phyloP scores from a whole-genome alignment of 2,329 filamentous ascomycete genomes.

The Fusarium stilboides region DNA sequence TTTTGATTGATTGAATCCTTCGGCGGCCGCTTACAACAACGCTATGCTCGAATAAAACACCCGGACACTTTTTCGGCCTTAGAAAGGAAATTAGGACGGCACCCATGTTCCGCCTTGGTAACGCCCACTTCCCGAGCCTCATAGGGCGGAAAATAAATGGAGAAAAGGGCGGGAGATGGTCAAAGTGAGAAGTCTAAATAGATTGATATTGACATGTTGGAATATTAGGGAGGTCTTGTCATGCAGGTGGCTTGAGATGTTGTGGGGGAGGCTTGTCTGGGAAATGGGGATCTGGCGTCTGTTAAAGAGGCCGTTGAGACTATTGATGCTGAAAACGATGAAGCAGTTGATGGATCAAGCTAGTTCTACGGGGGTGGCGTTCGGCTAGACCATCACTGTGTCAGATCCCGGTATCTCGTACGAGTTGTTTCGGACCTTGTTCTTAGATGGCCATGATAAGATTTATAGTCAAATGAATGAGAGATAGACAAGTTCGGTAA shows the following conservation, averaged over 20 bases:
- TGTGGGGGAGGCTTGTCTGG: conserved; percentile 10
- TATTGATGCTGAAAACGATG: conserved; percentile 13
- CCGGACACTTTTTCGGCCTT: conserved; percentile 14
- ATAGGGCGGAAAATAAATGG: conserved; percentile 19
- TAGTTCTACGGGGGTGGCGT: conserved; percentile 20
- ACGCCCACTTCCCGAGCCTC: conserved; percentile 5
- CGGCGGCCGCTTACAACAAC: conserved; percentile 24
- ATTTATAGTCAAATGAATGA: not conserved
- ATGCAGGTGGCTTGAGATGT: not conserved
- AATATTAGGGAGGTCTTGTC: not conserved
- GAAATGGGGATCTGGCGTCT: conserved; percentile 8
- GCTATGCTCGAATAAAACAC: conserved; percentile 30
- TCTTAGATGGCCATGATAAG: not conserved
- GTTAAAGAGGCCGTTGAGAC: conserved; percentile 13
- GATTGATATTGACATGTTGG: not conserved
- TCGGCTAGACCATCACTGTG: not conserved
- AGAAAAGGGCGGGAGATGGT: conserved; percentile 7
- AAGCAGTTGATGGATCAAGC: conserved; percentile 18
- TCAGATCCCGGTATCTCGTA: conserved; percentile 16
- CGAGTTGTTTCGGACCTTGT: not conserved
- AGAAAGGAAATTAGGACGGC: conserved; percentile 29
- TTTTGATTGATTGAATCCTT: conserved; percentile 34
- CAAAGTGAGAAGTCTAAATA: not conserved
- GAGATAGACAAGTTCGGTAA: not conserved
- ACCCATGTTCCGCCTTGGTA: conserved; percentile 20